Conservation (phyloP, 129 eudicot genomes). For the Sambucus nigra region DNA sequence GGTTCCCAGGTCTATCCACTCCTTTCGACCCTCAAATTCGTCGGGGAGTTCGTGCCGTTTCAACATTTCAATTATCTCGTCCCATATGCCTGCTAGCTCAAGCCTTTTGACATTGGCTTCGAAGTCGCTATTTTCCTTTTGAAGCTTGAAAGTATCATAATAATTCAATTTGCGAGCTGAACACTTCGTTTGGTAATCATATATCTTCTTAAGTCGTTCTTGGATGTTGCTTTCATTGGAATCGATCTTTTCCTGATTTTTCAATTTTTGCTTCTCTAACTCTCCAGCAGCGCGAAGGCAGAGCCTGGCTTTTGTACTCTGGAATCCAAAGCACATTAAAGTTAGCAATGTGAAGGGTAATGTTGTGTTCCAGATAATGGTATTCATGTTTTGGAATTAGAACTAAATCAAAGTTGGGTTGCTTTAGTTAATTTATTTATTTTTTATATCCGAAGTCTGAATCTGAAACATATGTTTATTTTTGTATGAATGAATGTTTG, state of each 20-base stretch:
- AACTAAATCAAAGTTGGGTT: too few species aligned
- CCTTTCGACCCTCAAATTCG: conserved; percentile 56
- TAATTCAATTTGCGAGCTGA: conserved; percentile 44
- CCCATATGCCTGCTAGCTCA: conserved; percentile 91
- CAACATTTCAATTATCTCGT: conserved; percentile 80
- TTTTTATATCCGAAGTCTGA: too few species aligned
- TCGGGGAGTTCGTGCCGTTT: conserved; percentile 88
- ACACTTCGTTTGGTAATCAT: conserved; percentile 48
- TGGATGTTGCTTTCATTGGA: conserved; percentile 29
- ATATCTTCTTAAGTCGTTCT: conserved; percentile 23
- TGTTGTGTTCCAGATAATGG: too few species aligned
- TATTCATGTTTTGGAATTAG: too few species aligned
- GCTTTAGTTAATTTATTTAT: too few species aligned
- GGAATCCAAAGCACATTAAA: conserved; percentile 7
- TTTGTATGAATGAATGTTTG: too few species aligned
- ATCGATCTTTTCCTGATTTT: conserved; percentile 43
- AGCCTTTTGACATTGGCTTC: conserved; percentile 58
- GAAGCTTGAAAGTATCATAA: conserved; percentile 79
- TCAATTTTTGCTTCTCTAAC: conserved; percentile 52
- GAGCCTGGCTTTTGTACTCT: conserved; percentile 70
- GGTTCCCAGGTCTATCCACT: conserved; percentile 77
- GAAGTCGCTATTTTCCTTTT: conserved; percentile 53
- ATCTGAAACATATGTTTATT: too few species aligned
- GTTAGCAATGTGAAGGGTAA: background rate
- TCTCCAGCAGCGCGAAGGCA: conserved; percentile 88